phyloP scores from a whole-genome alignment of 352 stramenopile genomes.

The Globisporangium acanthophoron region DNA sequence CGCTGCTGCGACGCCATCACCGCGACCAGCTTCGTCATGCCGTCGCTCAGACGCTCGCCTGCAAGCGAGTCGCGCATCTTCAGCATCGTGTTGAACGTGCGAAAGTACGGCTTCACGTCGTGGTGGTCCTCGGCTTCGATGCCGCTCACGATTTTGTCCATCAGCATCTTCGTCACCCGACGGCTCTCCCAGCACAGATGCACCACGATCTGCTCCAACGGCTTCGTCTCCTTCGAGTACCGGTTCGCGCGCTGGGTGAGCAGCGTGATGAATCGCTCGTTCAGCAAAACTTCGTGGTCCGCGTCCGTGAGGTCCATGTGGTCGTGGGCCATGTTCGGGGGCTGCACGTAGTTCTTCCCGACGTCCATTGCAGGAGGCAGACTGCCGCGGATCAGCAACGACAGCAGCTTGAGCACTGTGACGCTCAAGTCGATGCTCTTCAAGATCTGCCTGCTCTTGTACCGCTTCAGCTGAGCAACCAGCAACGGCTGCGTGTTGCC shows the following conservation, averaged over 20 bases:
- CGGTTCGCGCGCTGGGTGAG: constrained; percentile 65
- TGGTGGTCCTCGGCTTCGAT: constrained; percentile 81
- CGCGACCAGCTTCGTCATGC: constrained; percentile 65
- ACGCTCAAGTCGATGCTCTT: constrained; percentile 76
- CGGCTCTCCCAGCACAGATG: constrained; percentile 80
- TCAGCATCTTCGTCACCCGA: constrained; percentile 42
- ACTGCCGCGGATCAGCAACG: constrained; percentile 62
- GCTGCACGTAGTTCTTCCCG: constrained; percentile 25
- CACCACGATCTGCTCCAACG: constrained; percentile 68
- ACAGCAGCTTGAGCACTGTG: constrained; percentile 68
- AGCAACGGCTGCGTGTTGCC: constrained; percentile 55
- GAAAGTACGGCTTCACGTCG: constrained; percentile 87
- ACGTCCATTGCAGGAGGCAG: constrained; percentile 71
- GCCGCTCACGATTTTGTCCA: constrained; percentile 64
- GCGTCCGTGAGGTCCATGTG: constrained; percentile 50
- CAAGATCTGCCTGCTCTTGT: constrained; percentile 65
- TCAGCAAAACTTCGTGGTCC: constrained; percentile 65
- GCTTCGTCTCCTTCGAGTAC: constrained; percentile 79
- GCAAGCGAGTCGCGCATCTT: constrained; percentile 74
- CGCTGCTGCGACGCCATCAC: constrained; percentile 82
- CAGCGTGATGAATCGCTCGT: constrained; percentile 71
- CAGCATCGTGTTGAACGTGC: constrained; percentile 73
- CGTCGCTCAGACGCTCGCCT: constrained; percentile 51
- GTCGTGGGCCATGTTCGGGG: constrained; percentile 64
- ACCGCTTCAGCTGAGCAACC: constrained; percentile 54